A percentile compares a stretch with the other conserved stretches of the same genome.
These are phyloP conservation scores for Boeremia lycopersici DNA, from an alignment of 2,329 filamentous ascomycete species.

Conservation along the genomic window DNA sequence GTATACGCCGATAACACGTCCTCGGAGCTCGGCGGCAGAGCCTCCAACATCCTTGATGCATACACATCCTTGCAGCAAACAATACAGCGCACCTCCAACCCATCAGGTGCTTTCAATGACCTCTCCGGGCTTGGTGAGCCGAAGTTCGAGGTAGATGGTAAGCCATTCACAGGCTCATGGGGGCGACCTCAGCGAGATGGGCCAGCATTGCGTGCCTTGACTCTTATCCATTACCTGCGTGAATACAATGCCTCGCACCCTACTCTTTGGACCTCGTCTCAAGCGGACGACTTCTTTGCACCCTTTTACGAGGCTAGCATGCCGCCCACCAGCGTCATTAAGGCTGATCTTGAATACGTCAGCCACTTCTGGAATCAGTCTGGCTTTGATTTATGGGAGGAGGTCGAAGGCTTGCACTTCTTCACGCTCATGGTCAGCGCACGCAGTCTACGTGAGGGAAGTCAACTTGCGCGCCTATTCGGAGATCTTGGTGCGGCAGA, in stretches of 20 bases:
- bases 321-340: conserved; percentile 49
- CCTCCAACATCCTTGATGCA: conserved; percentile 41
- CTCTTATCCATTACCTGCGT: conserved; percentile 50
- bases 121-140: conserved; percentile 52
- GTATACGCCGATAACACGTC: conserved; percentile 45
- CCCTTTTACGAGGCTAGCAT: conserved; percentile 47
- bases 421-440: conserved; percentile 50
- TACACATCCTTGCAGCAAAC: conserved; percentile 43
- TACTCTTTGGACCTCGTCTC: conserved; percentile 37
- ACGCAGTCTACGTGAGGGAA: conserved; percentile 45
- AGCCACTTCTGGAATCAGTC: conserved; percentile 50
- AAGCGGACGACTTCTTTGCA: conserved; percentile 38
- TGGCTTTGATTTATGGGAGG: conserved; percentile 55
- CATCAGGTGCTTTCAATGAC: conserved; percentile 44
- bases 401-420: conserved; percentile 52
- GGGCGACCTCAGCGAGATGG: conserved; percentile 54
- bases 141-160: conserved; percentile 49
- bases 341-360: conserved; percentile 54
- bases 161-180: conserved; percentile 48
- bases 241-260: conserved; percentile 51
- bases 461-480: conserved; percentile 42
- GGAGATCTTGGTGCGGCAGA: conserved; percentile 45
- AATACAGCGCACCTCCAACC: conserved; percentile 49
- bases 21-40: conserved; percentile 30
- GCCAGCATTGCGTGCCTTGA: conserved; percentile 51